phyloP scores from a whole-genome alignment of 768 basidiomycete species.

The Amanita inopinata region DNA sequence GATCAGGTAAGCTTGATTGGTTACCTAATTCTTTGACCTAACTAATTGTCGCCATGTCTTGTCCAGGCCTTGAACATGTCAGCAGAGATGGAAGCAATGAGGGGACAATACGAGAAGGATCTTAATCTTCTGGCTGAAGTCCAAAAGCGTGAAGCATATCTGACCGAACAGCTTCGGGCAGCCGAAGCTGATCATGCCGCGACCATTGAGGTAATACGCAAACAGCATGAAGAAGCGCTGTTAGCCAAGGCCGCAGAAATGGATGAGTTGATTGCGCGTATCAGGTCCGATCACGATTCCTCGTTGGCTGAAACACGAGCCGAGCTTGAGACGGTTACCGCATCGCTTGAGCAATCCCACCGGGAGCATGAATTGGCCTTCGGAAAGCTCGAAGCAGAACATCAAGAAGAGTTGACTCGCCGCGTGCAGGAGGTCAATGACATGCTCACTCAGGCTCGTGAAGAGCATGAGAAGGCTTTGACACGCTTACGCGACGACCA shows the following conservation, averaged over 20 bases:
- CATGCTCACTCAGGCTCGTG: constrained; percentile 34
- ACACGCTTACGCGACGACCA: constrained; percentile 44
- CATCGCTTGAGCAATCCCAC: constrained; percentile 35
- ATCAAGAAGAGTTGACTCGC: constrained; percentile 42
- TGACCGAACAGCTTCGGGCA: constrained; percentile 40
- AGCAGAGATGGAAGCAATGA: constrained; percentile 70
- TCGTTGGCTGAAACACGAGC: constrained; percentile 27
- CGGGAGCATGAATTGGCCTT: constrained; percentile 53
- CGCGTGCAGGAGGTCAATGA: constrained; percentile 47
- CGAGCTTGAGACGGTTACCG: constrained; percentile 34
- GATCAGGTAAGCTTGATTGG: constrained; percentile 55
- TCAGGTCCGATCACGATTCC: constrained; percentile 42
- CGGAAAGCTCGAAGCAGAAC: constrained; percentile 44
- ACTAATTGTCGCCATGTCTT: not conserved
- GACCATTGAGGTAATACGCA: constrained; percentile 38
- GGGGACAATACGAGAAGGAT: constrained; percentile 46
- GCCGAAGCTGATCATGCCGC: constrained; percentile 40
- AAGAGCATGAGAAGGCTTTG: constrained; percentile 46
- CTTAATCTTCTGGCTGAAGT: constrained; percentile 44
- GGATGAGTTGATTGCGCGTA: constrained; percentile 34
- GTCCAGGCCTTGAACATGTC: constrained; percentile 78
- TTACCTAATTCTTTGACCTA: constrained; percentile 1
- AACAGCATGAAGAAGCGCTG: constrained; percentile 37
- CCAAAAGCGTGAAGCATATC: constrained; percentile 44
- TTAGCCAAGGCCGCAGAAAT: constrained; percentile 30